Base-by-base conservation (phyloP, 2,329 filamentous ascomycete genomes). In the Tolypocladium capitatum region DNA sequence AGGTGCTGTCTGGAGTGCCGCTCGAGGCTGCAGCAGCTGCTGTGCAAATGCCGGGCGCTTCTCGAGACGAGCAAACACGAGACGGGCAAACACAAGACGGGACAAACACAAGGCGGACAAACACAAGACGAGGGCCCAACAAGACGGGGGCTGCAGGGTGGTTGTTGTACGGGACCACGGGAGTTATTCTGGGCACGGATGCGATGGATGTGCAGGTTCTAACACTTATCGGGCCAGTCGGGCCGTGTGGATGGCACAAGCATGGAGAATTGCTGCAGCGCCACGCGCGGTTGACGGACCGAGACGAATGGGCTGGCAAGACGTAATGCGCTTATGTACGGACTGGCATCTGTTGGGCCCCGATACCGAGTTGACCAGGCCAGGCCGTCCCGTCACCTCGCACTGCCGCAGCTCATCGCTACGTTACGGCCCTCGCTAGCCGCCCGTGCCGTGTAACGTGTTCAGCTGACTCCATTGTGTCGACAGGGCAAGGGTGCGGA, bases 261-360 rank as follows among this genome's bases (percentile, higher is more conserved):
- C n/a, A n/a, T n/a, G n/a, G n/a, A n/a, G n/a, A 28, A 21, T 41
- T 27, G 1, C 24, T 41, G 38, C 38, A 24, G 38, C 38, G 38
- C 38, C 38, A 41, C 38, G 38, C 36, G 24, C 38, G 16, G 32
- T 9, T 16, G 2, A 34, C 32, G 32, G 2, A n/a, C 45, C 20
- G 46, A 46, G 48, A 49, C 57, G 58, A 59, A 60, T 59, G 47
- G 52, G 48, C 50, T 49, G 31, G 38, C 46, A 47, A 47, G 53
- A 59, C 56, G 57, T 58, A 60, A 60, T 56, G 53, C 49, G 48
- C 57, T 60, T 54, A 59, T 51, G 53, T 52, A 41, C n/a, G n/a
- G n/a, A n/a, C n/a, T n/a, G n/a, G 21, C 5, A 21, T 1, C 13
- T 41, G 38, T n/a, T n/a, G n/a, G n/a, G n/a, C n/a, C n/a, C n/a